phyloP scores from a whole-genome alignment of 2,329 filamentous ascomycete species.

The Elsinoe perseae region DNA sequence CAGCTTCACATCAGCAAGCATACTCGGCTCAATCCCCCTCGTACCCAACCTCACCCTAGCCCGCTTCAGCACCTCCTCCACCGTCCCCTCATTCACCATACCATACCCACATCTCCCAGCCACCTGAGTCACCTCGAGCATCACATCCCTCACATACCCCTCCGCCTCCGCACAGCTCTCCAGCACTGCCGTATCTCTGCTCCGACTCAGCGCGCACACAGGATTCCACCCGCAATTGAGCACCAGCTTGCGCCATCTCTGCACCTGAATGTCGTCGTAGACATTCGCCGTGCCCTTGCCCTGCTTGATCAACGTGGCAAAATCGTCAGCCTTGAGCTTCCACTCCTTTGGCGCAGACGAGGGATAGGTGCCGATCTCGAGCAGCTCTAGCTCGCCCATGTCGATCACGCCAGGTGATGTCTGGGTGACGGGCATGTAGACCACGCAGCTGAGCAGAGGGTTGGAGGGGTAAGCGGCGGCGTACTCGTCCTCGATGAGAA shows the following conservation, averaged over 20 bases:
- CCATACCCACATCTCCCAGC: conserved; percentile 36
- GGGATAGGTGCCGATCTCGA: conserved; percentile 40
- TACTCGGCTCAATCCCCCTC: conserved; percentile 41
- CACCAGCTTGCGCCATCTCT: conserved; percentile 54
- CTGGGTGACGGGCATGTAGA: conserved; percentile 48
- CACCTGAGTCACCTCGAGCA: conserved; percentile 40
- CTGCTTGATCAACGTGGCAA: conserved; percentile 35
- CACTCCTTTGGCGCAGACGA: conserved; percentile 17
- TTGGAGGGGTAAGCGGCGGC: conserved; percentile 41
- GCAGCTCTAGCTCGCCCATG: conserved; percentile 40
- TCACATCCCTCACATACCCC: conserved; percentile 34
- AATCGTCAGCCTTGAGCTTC: conserved; percentile 26
- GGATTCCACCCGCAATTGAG: conserved; percentile 57
- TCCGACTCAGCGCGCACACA: conserved; percentile 49
- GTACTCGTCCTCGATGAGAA: conserved; percentile 53
- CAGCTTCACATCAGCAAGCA: conserved; percentile 41
- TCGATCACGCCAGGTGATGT: conserved; percentile 41
- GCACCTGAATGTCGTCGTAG: conserved; percentile 48
- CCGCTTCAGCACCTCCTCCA: conserved; percentile 33
- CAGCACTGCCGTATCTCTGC: conserved; percentile 47
- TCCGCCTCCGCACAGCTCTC: conserved; percentile 32
- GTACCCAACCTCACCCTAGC: conserved; percentile 32
- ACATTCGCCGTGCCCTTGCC: conserved; percentile 43
- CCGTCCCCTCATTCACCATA: conserved; percentile 31
- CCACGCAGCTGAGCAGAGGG: conserved; percentile 49